Conservation (phyloP, 352 stramenopile genomes). For the Globisporangium uncinulatum region DNA sequence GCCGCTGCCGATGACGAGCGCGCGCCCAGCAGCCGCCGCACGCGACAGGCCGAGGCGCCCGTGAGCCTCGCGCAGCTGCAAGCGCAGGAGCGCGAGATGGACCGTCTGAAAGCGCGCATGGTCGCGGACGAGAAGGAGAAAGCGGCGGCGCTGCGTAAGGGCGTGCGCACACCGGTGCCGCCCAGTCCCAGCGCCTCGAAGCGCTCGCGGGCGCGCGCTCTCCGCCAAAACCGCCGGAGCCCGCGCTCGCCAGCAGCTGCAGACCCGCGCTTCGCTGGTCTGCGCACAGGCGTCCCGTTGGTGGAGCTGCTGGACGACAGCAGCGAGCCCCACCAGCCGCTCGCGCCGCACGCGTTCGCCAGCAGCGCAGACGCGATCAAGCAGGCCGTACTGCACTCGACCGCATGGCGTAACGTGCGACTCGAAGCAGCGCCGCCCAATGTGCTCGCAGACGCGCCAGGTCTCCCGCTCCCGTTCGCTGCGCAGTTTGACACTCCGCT, state of each 20-base stretch:
- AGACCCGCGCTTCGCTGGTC: slow-evolving; percentile 12
- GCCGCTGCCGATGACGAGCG: background rate
- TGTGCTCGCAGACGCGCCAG: slow-evolving; percentile 26
- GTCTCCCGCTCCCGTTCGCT: slow-evolving; percentile 27
- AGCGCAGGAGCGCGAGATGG: slow-evolving; percentile 51
- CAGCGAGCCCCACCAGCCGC: slow-evolving; percentile 6
- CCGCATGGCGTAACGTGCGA: slow-evolving; percentile 49
- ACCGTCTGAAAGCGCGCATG: slow-evolving; percentile 24
- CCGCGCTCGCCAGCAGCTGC: slow-evolving; percentile 39
- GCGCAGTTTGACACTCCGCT: slow-evolving; percentile 30
- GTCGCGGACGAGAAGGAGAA: slow-evolving; percentile 15
- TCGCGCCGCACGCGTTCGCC: slow-evolving; percentile 20
- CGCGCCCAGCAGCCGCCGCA: too few species aligned
- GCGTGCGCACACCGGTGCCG: slow-evolving; percentile 18
- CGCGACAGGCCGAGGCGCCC: slow-evolving; percentile 14
- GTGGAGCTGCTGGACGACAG: slow-evolving; percentile 19
- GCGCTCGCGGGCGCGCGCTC: slow-evolving; percentile 40
- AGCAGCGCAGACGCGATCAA: slow-evolving; percentile 35
- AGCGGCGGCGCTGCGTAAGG: slow-evolving; percentile 32
- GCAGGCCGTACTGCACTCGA: slow-evolving; percentile 46
- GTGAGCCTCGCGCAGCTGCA: slow-evolving; percentile 47
- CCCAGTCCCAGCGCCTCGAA: slow-evolving; percentile 21
- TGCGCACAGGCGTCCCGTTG: slow-evolving; percentile 19
- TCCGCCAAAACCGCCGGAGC: slow-evolving; percentile 41
- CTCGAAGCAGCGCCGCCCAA: slow-evolving; percentile 29